Evolutionary conservation across 106 monocot genomes (phyloP).

Genomic region (Allium cepa): DNA sequence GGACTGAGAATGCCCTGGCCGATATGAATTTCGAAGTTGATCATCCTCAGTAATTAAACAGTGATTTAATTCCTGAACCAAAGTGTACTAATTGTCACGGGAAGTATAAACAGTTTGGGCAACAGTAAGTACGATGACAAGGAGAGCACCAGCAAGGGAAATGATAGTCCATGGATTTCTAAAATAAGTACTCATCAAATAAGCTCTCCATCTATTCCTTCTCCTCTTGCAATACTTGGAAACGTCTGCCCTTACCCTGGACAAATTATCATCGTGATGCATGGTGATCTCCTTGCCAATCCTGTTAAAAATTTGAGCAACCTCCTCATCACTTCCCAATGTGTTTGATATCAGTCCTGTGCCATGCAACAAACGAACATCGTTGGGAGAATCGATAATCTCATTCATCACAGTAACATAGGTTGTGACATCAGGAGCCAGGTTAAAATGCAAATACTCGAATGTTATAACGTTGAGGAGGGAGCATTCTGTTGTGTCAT

Average conservation of each 20-base stretch:
- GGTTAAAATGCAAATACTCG: constrained; percentile 16
- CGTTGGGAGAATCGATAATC: constrained; percentile 9
- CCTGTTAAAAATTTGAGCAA: not conserved
- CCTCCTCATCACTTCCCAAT: constrained; percentile 14
- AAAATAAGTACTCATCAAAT: not conserved
- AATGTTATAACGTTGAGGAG: constrained; percentile 20
- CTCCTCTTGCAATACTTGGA: not conserved
- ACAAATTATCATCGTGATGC: not conserved
- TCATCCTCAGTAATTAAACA: too few relatives aligned
- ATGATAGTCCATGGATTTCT: not conserved
- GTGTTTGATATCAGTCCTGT: constrained; percentile 12
- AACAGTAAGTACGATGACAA: not conserved
- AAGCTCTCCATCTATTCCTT: not conserved
- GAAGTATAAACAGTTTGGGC: not conserved
- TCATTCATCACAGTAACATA: constrained; percentile 14
- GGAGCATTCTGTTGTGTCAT: constrained; percentile 15
- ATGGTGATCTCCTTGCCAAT: not conserved
- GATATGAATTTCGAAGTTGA: not conserved
- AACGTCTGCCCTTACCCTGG: not conserved
- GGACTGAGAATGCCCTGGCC: too few relatives aligned
- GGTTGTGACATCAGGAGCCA: constrained; percentile 2
- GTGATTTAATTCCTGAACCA: too few relatives aligned
- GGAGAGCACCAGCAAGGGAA: not conserved
- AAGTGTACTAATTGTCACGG: not conserved
- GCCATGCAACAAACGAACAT: constrained; percentile 2